Evolutionary conservation across 1,284 basidiomycete genomes (phyloP).

Genomic region (Papiliotrema flavescens): DNA sequence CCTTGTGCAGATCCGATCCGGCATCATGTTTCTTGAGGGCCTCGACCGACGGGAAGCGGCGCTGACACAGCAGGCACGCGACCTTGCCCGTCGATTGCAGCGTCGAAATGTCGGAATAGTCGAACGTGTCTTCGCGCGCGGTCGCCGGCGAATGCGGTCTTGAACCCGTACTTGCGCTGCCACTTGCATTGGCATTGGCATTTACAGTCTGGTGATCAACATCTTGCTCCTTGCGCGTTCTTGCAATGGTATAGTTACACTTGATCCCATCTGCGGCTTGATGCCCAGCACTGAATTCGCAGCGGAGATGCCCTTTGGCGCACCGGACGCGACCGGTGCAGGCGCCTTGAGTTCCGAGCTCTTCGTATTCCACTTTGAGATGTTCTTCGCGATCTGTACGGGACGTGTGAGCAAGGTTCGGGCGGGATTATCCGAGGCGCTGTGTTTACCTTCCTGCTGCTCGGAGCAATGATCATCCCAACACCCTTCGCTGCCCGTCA

Average conservation of each 20-base stretch:
- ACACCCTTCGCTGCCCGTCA: slow-evolving; percentile 42
- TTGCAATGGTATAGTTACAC: not conserved
- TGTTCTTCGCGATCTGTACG: slow-evolving; percentile 73
- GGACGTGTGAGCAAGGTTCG: slow-evolving; percentile 16
- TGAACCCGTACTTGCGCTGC: not conserved
- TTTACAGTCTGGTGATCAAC: not conserved
- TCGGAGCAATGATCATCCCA: slow-evolving; percentile 57
- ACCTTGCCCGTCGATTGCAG: slow-evolving; percentile 52
- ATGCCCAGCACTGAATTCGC: slow-evolving; percentile 31
- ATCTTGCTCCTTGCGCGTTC: not conserved
- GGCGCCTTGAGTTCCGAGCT: slow-evolving; percentile 65
- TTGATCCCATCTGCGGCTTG: not conserved
- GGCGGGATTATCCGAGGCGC: not conserved
- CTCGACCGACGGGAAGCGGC: slow-evolving; percentile 83
- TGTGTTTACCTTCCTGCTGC: slow-evolving; percentile 74
- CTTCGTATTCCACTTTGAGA: slow-evolving; percentile 91
- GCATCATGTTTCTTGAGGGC: slow-evolving; percentile 80
- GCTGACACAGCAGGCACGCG: slow-evolving; percentile 81
- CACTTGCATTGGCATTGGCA: not conserved
- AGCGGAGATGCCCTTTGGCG: slow-evolving; percentile 32
- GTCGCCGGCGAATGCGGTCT: not conserved
- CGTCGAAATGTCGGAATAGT: slow-evolving; percentile 63
- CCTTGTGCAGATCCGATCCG: slow-evolving; percentile 91
- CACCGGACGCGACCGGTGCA: slow-evolving; percentile 17
- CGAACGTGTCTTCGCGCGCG: slow-evolving; percentile 56